These are phyloP conservation scores for Skeletonema tropicum DNA, from an alignment of 108 stramenopile genomes.

Conservation along the genomic window DNA sequence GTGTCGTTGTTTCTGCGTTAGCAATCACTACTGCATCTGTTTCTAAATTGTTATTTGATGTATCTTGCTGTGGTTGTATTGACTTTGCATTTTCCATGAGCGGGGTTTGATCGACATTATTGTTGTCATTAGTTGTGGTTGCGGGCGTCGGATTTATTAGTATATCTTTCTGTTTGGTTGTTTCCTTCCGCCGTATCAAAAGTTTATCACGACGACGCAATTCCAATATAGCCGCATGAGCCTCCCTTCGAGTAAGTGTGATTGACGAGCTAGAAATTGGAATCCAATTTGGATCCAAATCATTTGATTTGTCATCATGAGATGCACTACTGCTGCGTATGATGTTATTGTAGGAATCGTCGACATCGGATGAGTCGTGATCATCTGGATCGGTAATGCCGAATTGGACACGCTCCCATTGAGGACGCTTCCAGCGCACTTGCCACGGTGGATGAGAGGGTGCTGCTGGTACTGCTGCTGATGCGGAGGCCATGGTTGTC, in stretches of 20 bases:
- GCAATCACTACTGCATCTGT: background rate
- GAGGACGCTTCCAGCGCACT: constrained; percentile 49
- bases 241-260: constrained; percentile 35
- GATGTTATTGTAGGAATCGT: background rate
- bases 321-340: background rate
- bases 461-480: constrained; percentile 1
- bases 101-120: background rate
- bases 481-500: background rate
- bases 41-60: background rate
- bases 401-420: constrained; percentile 28
- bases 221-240: constrained; percentile 28
- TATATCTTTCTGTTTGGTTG: background rate
- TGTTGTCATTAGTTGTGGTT: background rate
- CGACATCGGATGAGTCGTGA: background rate
- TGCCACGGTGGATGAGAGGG: constrained; percentile 38
- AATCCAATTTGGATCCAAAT: constrained; percentile 18
- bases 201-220: constrained; percentile 18
- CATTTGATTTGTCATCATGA: background rate
- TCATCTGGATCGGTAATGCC: constrained; percentile 14
- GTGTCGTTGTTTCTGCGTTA: background rate
- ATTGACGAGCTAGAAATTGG: constrained; percentile 35
- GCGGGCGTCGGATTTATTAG: background rate
- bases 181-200: background rate
- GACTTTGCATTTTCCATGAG: background rate
- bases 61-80: background rate